These are phyloP conservation scores for Vaucheria bursata DNA, from an alignment of 352 stramenopile genomes.

Conservation along the genomic window DNA sequence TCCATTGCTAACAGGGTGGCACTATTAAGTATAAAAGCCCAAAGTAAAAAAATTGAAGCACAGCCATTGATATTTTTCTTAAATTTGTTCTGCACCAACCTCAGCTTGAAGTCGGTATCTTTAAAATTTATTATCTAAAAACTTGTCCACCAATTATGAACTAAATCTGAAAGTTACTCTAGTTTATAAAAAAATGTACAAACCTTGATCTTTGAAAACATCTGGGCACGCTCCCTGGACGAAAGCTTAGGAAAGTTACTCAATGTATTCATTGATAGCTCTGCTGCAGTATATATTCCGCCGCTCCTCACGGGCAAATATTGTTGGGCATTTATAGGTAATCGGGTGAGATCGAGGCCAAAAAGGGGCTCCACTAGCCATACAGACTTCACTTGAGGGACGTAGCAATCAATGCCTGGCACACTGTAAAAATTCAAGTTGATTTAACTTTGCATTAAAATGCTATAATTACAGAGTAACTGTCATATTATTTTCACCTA, in stretches of 20 bases:
- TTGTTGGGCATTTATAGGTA: slow-evolving; percentile 1
- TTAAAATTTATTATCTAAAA: not conserved
- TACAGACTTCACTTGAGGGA: not conserved
- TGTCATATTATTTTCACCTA: too few relatives aligned
- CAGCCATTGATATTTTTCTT: not conserved
- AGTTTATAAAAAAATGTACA: not conserved
- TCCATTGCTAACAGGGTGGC: not conserved
- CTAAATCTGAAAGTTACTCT: not conserved
- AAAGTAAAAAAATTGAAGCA: not conserved
- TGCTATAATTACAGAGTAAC: too few relatives aligned
- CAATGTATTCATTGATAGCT: slow-evolving; percentile 2
- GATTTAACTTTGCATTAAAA: too few relatives aligned
- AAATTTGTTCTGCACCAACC: not conserved
- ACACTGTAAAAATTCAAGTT: not conserved
- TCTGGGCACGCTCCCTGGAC: not conserved
- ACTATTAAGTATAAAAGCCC: not conserved
- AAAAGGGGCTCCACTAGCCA: not conserved
- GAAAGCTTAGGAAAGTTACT: not conserved
- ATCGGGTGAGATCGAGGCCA: not conserved
- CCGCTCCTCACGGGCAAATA: not conserved
- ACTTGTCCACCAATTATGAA: not conserved
- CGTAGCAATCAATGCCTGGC: slow-evolving; percentile 4
- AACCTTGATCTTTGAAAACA: not conserved
- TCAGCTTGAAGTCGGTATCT: not conserved
- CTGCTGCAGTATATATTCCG: not conserved